phyloP scores from a whole-genome alignment of 169 alveolate species.

The Plasmodium malariae region DNA sequence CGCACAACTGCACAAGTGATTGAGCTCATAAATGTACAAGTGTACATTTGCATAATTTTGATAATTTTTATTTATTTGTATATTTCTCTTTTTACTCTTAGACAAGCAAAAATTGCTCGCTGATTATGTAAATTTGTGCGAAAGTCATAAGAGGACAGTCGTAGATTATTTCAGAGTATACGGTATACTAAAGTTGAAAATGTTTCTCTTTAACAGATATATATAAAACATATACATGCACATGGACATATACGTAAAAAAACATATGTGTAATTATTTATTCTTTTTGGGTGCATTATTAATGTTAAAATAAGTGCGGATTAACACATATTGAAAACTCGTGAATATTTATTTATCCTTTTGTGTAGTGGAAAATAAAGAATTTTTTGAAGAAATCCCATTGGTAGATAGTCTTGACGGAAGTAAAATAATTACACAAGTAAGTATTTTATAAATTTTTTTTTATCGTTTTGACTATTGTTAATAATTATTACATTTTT shows the following conservation, averaged over 20 bases:
- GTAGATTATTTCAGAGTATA: slow-evolving; percentile 61
- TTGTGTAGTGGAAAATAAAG: slow-evolving; percentile 47
- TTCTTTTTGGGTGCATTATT: not conserved
- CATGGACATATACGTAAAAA: not conserved
- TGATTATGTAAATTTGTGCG: slow-evolving; percentile 37
- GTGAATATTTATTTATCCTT: not conserved
- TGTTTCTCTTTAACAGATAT: not conserved
- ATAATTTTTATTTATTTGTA: too few species aligned
- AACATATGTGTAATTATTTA: not conserved
- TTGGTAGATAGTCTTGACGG: slow-evolving; percentile 69
- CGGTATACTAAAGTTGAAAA: slow-evolving; percentile 18
- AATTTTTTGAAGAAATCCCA: slow-evolving; percentile 70
- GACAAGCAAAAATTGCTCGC: slow-evolving; percentile 33
- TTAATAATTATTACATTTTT: not conserved
- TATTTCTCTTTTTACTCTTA: not conserved
- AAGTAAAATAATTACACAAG: slow-evolving; percentile 50
- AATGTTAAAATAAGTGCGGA: not conserved
- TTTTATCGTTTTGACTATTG: not conserved
- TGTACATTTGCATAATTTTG: too few species aligned
- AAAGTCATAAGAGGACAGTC: slow-evolving; percentile 52
- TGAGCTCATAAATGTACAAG: too few species aligned
- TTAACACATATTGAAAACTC: not conserved
- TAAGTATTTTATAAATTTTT: not conserved
- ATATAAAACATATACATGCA: not conserved
- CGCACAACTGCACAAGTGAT: not conserved